Evolutionary conservation across 257 asterid genomes (phyloP), one percentile per base, ranked within the genome.

Genomic region (Parsonsia alboflavescens): DNA sequence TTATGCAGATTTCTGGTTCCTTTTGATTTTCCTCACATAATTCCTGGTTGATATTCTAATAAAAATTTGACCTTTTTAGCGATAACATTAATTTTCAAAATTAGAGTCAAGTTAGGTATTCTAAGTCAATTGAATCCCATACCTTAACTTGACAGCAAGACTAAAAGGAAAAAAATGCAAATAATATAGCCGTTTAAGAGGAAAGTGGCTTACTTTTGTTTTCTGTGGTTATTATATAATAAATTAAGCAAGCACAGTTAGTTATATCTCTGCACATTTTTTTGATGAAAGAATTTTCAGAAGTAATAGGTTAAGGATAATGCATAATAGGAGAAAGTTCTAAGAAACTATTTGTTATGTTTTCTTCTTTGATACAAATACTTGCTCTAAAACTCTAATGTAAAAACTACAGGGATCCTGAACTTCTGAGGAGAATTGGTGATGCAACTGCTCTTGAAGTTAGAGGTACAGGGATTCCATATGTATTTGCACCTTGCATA

Each of bases 391-490:
- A 46, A 33, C 19, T 6, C 13, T 68, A 67, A 68, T 56, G 2
- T 21, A 13, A 73, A 16, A 80, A 33, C 45, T 56, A 57, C 85
- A 92, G 97, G 91, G 98, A 93, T 76, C 91, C 95, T 75, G 89
- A 84, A 28, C 90, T 89, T 44, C 28, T 90, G 80, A 78, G 82
- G 78, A 81, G 91, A 82, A 93, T 93, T 73, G 98, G 98, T 70
- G 89, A 86, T 39, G 97, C 94, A 77, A 93, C 98, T 50, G 98
- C 98, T 41, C 73, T 82, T 69, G 98, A 90, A 88, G 85, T 89
- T 73, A 85, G 96, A 90, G 97, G 96, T 67, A 92, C 97, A 6
- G 97, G 97, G 77, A 93, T 93, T 79, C 90, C 97, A 50, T 93
- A 90, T 75, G 85, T 77, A 62, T 93, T 93, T 88, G 96, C 98